Percentiles rank a stretch among this genome's conserved stretches.
Evolutionary conservation across 2,329 filamentous ascomycete genomes (phyloP).

Genomic region (Colletotrichum tofieldiae): DNA sequence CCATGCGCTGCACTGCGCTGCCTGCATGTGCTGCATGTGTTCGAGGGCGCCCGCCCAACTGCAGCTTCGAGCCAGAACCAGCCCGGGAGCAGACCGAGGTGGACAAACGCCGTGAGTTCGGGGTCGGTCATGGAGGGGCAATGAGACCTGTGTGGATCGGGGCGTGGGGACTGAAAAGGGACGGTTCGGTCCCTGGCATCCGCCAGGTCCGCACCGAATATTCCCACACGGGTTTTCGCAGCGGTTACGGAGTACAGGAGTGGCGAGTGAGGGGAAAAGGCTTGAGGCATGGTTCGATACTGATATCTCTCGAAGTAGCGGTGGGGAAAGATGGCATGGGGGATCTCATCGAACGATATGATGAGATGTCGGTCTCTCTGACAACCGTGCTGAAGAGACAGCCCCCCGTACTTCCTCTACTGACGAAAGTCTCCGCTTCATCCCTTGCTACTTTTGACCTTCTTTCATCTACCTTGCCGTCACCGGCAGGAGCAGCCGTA

Average conservation of each 20-base stretch:
- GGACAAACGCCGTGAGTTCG: conserved; percentile 11
- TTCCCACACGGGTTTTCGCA: conserved; percentile 1
- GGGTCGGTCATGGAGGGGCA: conserved; percentile 12
- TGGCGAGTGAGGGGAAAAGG: conserved; percentile 3
- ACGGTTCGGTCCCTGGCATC: conserved; percentile 41
- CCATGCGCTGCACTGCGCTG: conserved; percentile 27
- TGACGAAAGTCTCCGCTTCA: conserved; percentile 1
- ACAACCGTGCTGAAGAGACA: conserved; percentile 14
- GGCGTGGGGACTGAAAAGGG: conserved; percentile 19
- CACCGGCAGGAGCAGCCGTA: conserved; percentile 2
- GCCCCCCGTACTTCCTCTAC: neutral
- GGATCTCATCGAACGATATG: conserved; percentile 15
- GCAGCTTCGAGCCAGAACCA: conserved; percentile 13
- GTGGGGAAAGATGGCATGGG: conserved; percentile 33
- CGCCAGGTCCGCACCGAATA: conserved; percentile 28
- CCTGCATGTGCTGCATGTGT: conserved; percentile 36
- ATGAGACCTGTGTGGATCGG: conserved; percentile 16
- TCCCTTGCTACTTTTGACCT: neutral
- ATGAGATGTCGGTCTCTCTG: conserved; percentile 21
- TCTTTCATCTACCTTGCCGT: conserved; percentile 1
- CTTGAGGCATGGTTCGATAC: conserved; percentile 26
- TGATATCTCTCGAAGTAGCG: conserved; percentile 31
- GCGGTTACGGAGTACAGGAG: neutral
- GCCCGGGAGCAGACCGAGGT: conserved; percentile 12
- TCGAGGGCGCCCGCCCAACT: conserved; percentile 31